These are phyloP conservation scores for Penicillium sp. DNA, from an alignment of 2,329 filamentous ascomycete species.

Conservation along the genomic window DNA sequence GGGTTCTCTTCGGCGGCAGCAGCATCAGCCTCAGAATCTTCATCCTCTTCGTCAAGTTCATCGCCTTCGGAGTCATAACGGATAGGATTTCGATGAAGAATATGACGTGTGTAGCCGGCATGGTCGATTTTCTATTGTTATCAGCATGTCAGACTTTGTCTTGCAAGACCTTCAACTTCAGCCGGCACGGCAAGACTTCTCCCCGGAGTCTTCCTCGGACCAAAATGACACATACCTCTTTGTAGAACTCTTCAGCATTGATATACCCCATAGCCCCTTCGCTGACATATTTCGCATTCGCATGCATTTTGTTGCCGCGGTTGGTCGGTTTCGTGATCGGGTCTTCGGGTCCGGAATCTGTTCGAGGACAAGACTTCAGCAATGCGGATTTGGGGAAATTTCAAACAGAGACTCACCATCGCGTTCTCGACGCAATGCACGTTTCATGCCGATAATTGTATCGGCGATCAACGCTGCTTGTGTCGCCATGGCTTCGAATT, in stretches of 20 bases:
- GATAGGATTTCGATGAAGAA: slow-evolving; percentile 62
- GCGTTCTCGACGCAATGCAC: slow-evolving; percentile 53
- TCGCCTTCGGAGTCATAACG: slow-evolving; percentile 68
- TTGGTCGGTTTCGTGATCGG: slow-evolving; percentile 60
- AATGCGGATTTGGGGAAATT: background rate
- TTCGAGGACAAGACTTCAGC: slow-evolving; percentile 17
- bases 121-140: slow-evolving; percentile 60
- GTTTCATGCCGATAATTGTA: slow-evolving; percentile 60
- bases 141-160: slow-evolving; percentile 11
- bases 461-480: slow-evolving; percentile 54
- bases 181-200: slow-evolving; percentile 7
- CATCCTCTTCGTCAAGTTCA: slow-evolving; percentile 62
- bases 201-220: background rate
- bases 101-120: slow-evolving; percentile 64
- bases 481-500: slow-evolving; percentile 43
- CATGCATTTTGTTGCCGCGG: slow-evolving; percentile 65
- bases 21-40: slow-evolving; percentile 62
- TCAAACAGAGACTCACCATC: slow-evolving; percentile 41
- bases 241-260: slow-evolving; percentile 57
- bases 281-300: slow-evolving; percentile 61
- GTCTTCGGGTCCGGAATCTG: slow-evolving; percentile 54
- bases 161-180: slow-evolving; percentile 6
- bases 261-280: slow-evolving; percentile 58
- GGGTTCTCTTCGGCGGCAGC: slow-evolving; percentile 65
- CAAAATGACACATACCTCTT: slow-evolving; percentile 51